phyloP scores from a whole-genome alignment of 1,139 yeast species.

The Scheffersomyces illinoinensis region DNA sequence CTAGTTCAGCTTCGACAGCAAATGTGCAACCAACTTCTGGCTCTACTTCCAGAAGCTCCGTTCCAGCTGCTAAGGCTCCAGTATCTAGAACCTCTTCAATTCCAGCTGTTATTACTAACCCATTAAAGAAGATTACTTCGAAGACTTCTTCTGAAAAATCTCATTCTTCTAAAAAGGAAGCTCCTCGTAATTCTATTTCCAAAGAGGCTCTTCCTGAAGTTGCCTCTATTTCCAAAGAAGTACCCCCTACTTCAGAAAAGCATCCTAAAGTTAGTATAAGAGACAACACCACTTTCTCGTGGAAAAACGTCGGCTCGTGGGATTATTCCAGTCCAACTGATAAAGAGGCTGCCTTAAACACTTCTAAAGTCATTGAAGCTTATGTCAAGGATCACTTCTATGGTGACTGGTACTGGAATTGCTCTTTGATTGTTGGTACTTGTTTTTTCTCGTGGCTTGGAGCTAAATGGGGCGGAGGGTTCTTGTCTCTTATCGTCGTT shows the following conservation, averaged over 20 bases:
- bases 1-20: not conserved
- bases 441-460: constrained; percentile 70
- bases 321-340: constrained; percentile 20
- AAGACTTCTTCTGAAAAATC: not conserved
- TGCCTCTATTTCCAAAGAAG: not conserved
- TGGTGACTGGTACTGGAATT: constrained; percentile 74
- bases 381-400: constrained; percentile 68
- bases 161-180: not conserved
- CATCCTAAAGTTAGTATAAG: constrained; percentile 18
- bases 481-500: constrained; percentile 57
- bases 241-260: not conserved
- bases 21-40: not conserved
- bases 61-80: not conserved
- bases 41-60: not conserved
- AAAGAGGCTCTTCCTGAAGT: not conserved
- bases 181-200: not conserved
- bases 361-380: constrained; percentile 43
- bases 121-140: not conserved
- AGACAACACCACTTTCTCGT: constrained; percentile 37
- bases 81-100: not conserved
- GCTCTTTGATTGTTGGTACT: constrained; percentile 62
- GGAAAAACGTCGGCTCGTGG: constrained; percentile 49
- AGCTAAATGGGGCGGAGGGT: constrained; percentile 57
- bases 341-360: constrained; percentile 26
- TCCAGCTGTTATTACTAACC: not conserved